phyloP scores from a whole-genome alignment of 1,284 basidiomycete genomes.

The Marasmius tenuissimus region DNA sequence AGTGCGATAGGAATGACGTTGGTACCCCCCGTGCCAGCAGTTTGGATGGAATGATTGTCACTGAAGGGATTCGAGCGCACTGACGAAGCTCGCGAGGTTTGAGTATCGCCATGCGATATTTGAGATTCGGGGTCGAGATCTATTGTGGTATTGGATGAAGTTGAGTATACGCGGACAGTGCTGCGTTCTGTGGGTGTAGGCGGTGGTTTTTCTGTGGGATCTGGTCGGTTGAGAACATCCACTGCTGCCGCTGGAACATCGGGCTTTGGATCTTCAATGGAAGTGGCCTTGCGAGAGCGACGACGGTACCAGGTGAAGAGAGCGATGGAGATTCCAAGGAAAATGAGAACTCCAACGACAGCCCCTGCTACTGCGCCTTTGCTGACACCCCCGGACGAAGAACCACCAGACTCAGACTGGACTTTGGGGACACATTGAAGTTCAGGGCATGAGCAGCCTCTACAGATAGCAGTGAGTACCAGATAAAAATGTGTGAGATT shows the following conservation, averaged over 20 bases:
- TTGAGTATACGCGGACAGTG: conserved; percentile 48
- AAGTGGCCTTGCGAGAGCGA: conserved; percentile 28
- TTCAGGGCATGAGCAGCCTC: conserved; percentile 57
- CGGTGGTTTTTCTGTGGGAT: conserved; percentile 67
- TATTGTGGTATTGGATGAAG: conserved; percentile 49
- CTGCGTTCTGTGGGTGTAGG: conserved; percentile 32
- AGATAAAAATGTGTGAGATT: conserved; percentile 1
- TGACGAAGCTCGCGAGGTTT: conserved; percentile 29
- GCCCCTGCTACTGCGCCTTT: conserved; percentile 74
- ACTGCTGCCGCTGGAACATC: conserved; percentile 73
- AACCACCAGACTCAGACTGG: conserved; percentile 18
- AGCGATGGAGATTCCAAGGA: conserved; percentile 49
- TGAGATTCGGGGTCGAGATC: conserved; percentile 57
- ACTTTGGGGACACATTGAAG: conserved; percentile 45
- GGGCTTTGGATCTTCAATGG: conserved; percentile 43
- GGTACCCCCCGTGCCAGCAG: conserved; percentile 70
- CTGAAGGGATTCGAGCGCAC: conserved; percentile 68
- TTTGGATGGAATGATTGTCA: conserved; percentile 75
- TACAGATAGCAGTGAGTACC: conserved; percentile 26
- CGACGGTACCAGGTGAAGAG: conserved; percentile 68
- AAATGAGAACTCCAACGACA: conserved; percentile 61
- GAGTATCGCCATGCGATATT: conserved; percentile 27
- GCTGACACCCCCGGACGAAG: conserved; percentile 46
- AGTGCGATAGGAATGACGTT: conserved; percentile 85
- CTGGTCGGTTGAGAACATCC: conserved; percentile 73